Conservation (phyloP, 1,139 yeast species). For the Fermentozyma sake region DNA sequence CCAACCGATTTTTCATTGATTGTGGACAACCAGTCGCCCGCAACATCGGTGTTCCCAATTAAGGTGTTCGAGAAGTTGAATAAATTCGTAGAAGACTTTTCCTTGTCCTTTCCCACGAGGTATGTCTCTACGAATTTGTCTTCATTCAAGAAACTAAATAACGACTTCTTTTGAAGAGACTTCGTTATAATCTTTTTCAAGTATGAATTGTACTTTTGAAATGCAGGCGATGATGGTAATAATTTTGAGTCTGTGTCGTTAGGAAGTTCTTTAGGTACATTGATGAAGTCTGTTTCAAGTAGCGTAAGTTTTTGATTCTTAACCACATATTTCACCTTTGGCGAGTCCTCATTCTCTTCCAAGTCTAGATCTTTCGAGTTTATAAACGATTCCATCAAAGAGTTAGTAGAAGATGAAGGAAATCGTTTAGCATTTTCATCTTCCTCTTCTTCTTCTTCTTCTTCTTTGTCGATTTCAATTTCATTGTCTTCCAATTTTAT, state of each 20-base stretch:
- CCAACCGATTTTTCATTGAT: slow-evolving; percentile 10
- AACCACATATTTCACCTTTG: neutral
- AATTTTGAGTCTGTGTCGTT: slow-evolving; percentile 14
- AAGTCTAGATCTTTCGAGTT: slow-evolving; percentile 20
- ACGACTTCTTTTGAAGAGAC: slow-evolving; percentile 20
- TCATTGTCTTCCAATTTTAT: slow-evolving; percentile 6
- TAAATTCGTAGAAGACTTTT: no score
- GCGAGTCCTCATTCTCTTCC: slow-evolving; percentile 3
- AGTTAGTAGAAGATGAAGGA: slow-evolving; percentile 9
- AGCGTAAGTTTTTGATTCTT: slow-evolving; percentile 8
- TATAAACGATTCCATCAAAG: slow-evolving; percentile 28
- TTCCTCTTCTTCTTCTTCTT: slow-evolving; percentile 3
- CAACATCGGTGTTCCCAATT: slow-evolving; percentile 12
- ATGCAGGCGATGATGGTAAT: slow-evolving; percentile 27
- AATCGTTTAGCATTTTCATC: slow-evolving; percentile 4
- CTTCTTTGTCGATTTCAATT: slow-evolving; percentile 5
- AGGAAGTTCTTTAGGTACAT: slow-evolving; percentile 6
- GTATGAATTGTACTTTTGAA: slow-evolving; percentile 22
- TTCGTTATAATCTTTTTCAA: slow-evolving; percentile 21
- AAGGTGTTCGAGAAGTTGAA: slow-evolving; percentile 31
- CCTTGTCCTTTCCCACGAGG: slow-evolving; percentile 17
- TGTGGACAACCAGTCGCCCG: slow-evolving; percentile 18
- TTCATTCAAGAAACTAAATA: slow-evolving; percentile 20
- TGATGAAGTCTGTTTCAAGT: slow-evolving; percentile 8
- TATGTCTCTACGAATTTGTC: slow-evolving; percentile 21